Percentiles rank a stretch among this genome's conserved stretches.
Conservation (phyloP, 2,329 filamentous ascomycete genomes). For the Beauveria bassiana region DNA sequence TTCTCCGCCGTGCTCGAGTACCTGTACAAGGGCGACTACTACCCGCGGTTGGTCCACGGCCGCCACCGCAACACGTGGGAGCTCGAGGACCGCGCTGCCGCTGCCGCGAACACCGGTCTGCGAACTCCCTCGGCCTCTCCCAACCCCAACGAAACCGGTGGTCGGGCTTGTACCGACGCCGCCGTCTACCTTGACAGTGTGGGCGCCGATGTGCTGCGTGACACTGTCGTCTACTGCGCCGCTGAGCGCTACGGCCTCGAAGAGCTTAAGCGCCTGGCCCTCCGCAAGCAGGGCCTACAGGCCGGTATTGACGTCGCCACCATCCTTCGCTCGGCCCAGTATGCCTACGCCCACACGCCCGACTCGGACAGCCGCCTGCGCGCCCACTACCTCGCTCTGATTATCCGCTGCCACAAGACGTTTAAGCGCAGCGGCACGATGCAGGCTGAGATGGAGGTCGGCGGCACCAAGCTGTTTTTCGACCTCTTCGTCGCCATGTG, state of each 20-base stretch:
- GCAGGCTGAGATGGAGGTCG: slow-evolving; percentile 97
- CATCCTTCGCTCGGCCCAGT: slow-evolving; percentile 86
- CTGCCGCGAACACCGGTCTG: slow-evolving; percentile 31
- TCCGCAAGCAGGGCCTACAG: slow-evolving; percentile 92
- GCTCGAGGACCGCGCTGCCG: slow-evolving; percentile 58
- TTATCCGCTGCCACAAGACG: slow-evolving; percentile 93
- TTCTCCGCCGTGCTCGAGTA: slow-evolving; percentile 93
- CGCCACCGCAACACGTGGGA: slow-evolving; percentile 82
- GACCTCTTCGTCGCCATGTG: slow-evolving; percentile 97
- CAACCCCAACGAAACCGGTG: slow-evolving; percentile 39
- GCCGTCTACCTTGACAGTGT: slow-evolving; percentile 65
- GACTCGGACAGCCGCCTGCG: slow-evolving; percentile 87
- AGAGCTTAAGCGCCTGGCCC: slow-evolving; percentile 81
- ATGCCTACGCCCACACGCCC: slow-evolving; percentile 91
- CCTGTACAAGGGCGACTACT: slow-evolving; percentile 95
- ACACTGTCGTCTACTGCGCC: slow-evolving; percentile 91
- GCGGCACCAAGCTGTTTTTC: slow-evolving; percentile 87
- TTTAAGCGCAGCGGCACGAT: slow-evolving; percentile 98
- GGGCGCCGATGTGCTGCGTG: slow-evolving; percentile 72
- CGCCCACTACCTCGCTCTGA: slow-evolving; percentile 94
- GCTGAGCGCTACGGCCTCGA: slow-evolving; percentile 87
- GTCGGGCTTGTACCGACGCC: slow-evolving; percentile 31
- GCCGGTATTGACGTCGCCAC: slow-evolving; percentile 85
- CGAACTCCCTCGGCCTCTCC: slow-evolving; percentile 41
- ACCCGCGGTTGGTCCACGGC: slow-evolving; percentile 79